Conservation (phyloP, 2,329 filamentous ascomycete genomes). For the Neonectria punicea region DNA sequence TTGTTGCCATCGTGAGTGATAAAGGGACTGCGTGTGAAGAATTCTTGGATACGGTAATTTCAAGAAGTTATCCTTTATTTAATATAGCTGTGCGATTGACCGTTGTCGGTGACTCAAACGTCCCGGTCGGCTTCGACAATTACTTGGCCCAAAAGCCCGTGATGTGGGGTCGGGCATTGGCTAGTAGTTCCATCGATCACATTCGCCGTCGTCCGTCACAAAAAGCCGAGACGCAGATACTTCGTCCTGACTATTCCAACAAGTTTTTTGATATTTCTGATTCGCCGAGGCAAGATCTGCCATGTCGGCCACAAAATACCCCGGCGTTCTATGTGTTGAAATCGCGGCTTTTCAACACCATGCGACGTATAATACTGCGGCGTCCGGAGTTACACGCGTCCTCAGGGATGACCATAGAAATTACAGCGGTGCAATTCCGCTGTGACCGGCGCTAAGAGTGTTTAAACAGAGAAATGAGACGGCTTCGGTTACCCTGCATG, state of each 20-base stretch:
- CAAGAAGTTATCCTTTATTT: background rate
- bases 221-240: background rate
- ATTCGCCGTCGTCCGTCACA: background rate
- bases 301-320: no score
- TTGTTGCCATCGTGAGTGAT: constrained; percentile 6
- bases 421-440: background rate
- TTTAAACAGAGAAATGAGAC: background rate
- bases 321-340: no score
- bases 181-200: background rate
- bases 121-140: background rate
- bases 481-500: background rate
- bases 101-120: background rate
- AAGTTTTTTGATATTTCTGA: no score
- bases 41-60: background rate
- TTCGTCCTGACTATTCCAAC: no score
- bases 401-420: no score
- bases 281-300: no score
- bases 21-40: background rate
- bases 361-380: no score
- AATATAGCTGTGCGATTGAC: background rate
- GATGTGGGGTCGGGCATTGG: background rate
- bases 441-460: background rate
- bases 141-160: background rate
- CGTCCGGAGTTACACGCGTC: no score
- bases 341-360: no score